These are phyloP conservation scores for Acrasis kona DNA, from an alignment of 78 protist species.

Conservation along the genomic window DNA sequence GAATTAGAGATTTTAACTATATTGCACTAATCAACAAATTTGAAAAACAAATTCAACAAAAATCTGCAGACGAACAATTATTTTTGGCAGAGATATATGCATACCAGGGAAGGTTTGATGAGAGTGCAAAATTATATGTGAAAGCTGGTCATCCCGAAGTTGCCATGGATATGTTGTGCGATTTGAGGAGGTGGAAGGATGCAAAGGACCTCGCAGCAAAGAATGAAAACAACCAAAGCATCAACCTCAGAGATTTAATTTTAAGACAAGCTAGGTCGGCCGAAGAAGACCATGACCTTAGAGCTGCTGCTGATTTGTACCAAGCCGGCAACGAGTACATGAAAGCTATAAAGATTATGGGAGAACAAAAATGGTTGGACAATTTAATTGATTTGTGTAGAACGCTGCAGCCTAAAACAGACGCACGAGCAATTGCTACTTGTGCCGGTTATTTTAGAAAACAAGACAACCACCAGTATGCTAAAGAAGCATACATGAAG, in stretches of 20 bases:
- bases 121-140: slow-evolving; percentile 37
- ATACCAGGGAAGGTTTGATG: slow-evolving; percentile 38
- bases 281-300: slow-evolving; percentile 26
- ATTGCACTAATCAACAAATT: slow-evolving; percentile 35
- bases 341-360: slow-evolving; percentile 25
- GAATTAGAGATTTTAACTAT: slow-evolving; percentile 31
- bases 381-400: background rate
- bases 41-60: background rate
- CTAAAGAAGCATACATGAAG: slow-evolving; percentile 31
- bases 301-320: slow-evolving; percentile 24
- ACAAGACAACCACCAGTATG: slow-evolving; percentile 3
- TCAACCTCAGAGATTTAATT: slow-evolving; percentile 19
- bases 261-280: slow-evolving; percentile 28
- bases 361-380: background rate
- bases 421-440: background rate
- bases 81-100: slow-evolving; percentile 42
- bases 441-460: slow-evolving; percentile 16
- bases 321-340: slow-evolving; percentile 9
- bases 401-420: background rate
- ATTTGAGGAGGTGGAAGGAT: slow-evolving; percentile 29
- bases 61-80: background rate
- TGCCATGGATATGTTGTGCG: slow-evolving; percentile 51
- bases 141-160: background rate
- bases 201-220: slow-evolving; percentile 19
- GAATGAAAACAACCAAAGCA: no score